Evolutionary conservation across 352 stramenopile species (phyloP).

Genomic region (Pythium sp.): DNA sequence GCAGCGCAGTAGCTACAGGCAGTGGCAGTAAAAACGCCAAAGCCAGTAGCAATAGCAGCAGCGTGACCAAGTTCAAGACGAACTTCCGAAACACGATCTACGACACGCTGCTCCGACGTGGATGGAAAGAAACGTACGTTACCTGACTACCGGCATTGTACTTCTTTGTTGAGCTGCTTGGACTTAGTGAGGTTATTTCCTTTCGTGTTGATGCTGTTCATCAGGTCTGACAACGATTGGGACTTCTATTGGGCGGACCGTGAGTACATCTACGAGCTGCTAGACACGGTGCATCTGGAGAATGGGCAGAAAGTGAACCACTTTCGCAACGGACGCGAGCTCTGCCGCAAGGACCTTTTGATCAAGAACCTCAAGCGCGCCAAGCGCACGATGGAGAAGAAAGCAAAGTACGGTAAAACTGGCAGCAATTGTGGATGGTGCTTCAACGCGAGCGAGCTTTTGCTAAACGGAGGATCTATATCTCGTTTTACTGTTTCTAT

Average conservation of each 20-base stretch:
- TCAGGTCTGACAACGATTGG: slow-evolving; percentile 74
- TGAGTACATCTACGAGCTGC: slow-evolving; percentile 89
- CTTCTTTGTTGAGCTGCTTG: neutral
- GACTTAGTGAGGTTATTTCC: neutral
- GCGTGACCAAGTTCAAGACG: slow-evolving; percentile 83
- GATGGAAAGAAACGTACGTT: slow-evolving; percentile 84
- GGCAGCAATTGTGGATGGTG: neutral
- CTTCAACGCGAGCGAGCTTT: neutral
- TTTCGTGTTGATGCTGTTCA: neutral
- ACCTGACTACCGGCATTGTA: neutral
- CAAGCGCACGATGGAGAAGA: slow-evolving; percentile 81
- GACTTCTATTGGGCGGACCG: slow-evolving; percentile 89
- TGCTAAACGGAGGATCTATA: neutral
- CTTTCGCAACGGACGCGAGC: slow-evolving; percentile 83
- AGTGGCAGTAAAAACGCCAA: neutral
- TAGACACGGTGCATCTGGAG: slow-evolving; percentile 87
- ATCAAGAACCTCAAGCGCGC: slow-evolving; percentile 95
- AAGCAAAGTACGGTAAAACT: slow-evolving; percentile 37
- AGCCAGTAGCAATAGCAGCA: slow-evolving; percentile 3
- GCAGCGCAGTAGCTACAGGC: neutral
- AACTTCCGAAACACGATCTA: slow-evolving; percentile 92
- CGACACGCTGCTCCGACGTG: slow-evolving; percentile 84
- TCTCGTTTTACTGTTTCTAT: neutral
- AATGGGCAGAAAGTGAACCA: slow-evolving; percentile 89
- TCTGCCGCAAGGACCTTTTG: slow-evolving; percentile 93